phyloP scores from a whole-genome alignment of 169 alveolate genomes.

The Eimeria sp. region DNA sequence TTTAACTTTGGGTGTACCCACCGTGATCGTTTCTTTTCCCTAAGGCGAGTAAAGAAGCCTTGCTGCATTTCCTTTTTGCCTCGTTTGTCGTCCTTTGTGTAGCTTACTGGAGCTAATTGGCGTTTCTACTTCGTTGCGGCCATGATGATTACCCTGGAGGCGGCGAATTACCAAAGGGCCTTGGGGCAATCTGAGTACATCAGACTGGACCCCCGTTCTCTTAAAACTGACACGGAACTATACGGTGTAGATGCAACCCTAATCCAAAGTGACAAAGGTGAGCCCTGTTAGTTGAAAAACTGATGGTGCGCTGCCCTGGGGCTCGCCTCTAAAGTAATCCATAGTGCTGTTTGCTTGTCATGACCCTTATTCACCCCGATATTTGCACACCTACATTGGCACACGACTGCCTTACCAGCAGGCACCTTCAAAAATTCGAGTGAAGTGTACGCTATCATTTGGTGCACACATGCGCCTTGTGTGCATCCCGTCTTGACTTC shows the following conservation, averaged over 20 bases:
- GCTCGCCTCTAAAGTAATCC: neutral
- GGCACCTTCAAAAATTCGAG: neutral
- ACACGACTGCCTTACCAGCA: neutral
- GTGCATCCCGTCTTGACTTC: neutral
- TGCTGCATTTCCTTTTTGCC: neutral
- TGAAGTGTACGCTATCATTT: neutral
- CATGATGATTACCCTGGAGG: slow-evolving; percentile 71
- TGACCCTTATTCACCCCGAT: neutral
- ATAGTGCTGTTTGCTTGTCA: neutral
- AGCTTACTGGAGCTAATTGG: slow-evolving; percentile 58
- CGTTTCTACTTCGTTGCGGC: slow-evolving; percentile 68
- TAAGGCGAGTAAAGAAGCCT: neutral
- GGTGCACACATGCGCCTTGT: neutral
- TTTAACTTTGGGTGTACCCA: neutral
- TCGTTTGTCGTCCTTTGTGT: neutral
- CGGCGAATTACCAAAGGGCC: slow-evolving; percentile 64
- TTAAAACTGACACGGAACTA: slow-evolving; percentile 32
- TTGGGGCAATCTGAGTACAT: slow-evolving; percentile 55
- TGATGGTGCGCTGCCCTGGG: neutral
- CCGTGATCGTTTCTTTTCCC: neutral
- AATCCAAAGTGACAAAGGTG: slow-evolving; percentile 45
- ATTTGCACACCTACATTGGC: neutral
- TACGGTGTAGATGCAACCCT: slow-evolving; percentile 64
- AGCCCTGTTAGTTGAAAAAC: neutral
- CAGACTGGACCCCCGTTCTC: slow-evolving; percentile 57